Evolutionary conservation across 176 grass and related monocot species (phyloP).

Genomic region (Saccharum spontaneum): DNA sequence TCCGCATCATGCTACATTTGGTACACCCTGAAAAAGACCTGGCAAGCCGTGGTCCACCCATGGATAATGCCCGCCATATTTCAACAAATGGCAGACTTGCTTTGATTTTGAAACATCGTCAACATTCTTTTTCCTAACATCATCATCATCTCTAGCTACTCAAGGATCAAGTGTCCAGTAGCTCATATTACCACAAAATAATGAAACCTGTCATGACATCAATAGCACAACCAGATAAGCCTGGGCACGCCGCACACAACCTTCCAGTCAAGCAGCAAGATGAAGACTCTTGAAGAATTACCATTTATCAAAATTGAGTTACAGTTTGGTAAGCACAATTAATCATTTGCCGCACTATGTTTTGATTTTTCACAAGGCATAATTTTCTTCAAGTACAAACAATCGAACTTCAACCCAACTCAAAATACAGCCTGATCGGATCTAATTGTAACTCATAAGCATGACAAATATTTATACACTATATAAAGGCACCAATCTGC

Average conservation of each 20-base stretch:
- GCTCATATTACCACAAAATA: background rate
- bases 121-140: background rate
- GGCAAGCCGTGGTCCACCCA: background rate
- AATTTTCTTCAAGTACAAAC: background rate
- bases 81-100: background rate
- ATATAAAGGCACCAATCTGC: slow-evolving; percentile 18
- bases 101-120: background rate
- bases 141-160: background rate
- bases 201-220: background rate
- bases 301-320: background rate
- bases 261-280: background rate
- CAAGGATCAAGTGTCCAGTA: background rate
- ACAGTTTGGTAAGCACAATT: background rate
- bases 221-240: background rate
- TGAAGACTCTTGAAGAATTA: background rate
- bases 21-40: background rate
- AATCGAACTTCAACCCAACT: background rate
- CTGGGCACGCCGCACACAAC: too few relatives aligned
- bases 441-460: slow-evolving; percentile 1
- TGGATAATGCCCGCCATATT: background rate
- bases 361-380: slow-evolving; percentile 1
- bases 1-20: background rate
- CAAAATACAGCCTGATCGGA: too few relatives aligned
- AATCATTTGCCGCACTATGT: background rate
- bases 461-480: slow-evolving; percentile 34